These are phyloP conservation scores for Oryza coarctata DNA, from an alignment of 176 grass and related monocot genomes.

Conservation along the genomic window DNA sequence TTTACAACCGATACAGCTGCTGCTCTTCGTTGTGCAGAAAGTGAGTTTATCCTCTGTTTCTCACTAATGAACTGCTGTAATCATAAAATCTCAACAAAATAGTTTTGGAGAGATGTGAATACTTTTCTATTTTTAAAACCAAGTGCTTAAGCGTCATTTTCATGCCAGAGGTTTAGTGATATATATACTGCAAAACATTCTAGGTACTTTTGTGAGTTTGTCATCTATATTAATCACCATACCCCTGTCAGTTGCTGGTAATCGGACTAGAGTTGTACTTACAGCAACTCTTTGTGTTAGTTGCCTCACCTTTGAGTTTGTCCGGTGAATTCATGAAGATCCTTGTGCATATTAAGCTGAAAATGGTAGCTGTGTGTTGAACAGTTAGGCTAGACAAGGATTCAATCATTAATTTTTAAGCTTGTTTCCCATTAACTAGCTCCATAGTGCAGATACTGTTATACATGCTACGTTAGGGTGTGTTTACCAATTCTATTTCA, in stretches of 20 bases:
- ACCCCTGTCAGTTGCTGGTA: background rate
- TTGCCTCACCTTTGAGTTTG: background rate
- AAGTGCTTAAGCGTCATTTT: background rate
- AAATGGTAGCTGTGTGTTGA: background rate
- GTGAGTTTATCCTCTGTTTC: slow-evolving; percentile 57
- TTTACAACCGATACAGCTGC: slow-evolving; percentile 99
- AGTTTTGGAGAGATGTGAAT: background rate
- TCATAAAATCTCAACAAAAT: background rate
- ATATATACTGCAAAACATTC: background rate
- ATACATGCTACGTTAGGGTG: background rate
- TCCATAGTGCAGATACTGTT: background rate
- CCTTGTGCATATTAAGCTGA: background rate
- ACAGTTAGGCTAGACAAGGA: background rate
- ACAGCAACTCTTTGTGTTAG: background rate
- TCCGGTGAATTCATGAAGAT: slow-evolving; percentile 11
- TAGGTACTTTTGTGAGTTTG: background rate
- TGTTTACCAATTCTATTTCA: background rate
- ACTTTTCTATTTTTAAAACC: background rate
- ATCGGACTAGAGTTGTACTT: background rate
- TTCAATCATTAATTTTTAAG: background rate
- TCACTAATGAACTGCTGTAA: background rate
- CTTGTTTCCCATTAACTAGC: background rate
- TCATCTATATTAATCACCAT: background rate
- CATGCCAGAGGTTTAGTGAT: background rate
- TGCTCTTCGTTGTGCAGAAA: slow-evolving; percentile 96